Conservation (phyloP, 106 monocot species). For the Allium sativum region DNA sequence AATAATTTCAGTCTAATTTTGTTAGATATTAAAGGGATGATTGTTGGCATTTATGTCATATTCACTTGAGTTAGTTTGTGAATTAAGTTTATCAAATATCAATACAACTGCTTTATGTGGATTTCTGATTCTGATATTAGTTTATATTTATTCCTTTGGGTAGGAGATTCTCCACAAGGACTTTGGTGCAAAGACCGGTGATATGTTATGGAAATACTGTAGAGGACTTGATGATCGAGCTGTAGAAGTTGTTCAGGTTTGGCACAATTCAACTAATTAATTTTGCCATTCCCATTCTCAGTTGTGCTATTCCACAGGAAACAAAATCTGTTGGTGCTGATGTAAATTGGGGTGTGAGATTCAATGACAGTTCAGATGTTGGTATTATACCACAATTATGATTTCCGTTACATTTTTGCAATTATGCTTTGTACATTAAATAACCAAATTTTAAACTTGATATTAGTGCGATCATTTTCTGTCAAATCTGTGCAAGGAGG, state of each 20-base stretch:
- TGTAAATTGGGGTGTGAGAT: slow-evolving; percentile 96
- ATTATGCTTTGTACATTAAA: not conserved
- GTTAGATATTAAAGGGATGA: no score
- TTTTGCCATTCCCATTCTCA: not conserved
- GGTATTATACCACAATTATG: slow-evolving; percentile 11
- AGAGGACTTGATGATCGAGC: slow-evolving; percentile 74
- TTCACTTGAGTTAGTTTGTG: no score
- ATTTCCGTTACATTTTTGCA: not conserved
- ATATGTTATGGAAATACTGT: slow-evolving; percentile 89
- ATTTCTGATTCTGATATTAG: no score
- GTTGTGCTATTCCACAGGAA: slow-evolving; percentile 41
- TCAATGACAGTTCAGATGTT: slow-evolving; percentile 56
- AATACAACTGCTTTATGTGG: no score
- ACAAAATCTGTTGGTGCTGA: slow-evolving; percentile 94
- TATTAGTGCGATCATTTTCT: slow-evolving; percentile 67
- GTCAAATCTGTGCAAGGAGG: slow-evolving; percentile 70
- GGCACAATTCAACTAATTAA: slow-evolving; percentile 1
- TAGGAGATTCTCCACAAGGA: slow-evolving; percentile 73
- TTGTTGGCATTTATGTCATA: no score
- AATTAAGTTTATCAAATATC: no score
- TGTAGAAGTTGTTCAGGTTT: slow-evolving; percentile 71
- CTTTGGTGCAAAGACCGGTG: slow-evolving; percentile 73
- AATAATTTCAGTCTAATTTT: no score
- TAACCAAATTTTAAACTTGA: slow-evolving; percentile 6
- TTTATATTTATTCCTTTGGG: not conserved